Base-by-base conservation (phyloP, 163 green algal genomes). In the Scenedesmus sp. region DNA sequence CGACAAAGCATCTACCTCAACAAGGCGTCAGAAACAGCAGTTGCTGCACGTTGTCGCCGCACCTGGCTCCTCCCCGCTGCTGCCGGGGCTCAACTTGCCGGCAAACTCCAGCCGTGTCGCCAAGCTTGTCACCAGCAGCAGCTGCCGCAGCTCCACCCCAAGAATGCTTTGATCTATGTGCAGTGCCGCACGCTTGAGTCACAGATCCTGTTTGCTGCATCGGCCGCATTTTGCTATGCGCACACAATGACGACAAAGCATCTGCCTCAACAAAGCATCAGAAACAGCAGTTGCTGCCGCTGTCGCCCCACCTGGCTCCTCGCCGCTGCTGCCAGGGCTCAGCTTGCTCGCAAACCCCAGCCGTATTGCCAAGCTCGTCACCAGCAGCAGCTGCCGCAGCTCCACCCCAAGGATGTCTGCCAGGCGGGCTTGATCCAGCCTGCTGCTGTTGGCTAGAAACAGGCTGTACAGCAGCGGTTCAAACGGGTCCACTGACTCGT, bases 61-160 rank as follows among this genome's bases (percentile, higher is more conserved):
- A 13, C 26, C 57, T 54, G 54, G 10, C 16, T 13, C 79, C 12
- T 64, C 67, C 34, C 81, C 64, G n/a, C 62, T 73, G 26, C 54
- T 86, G 9, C 81, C 81, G 46, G 54, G 9, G 4, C 9, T 92
- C 62, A 98, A 87, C 2, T 96, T 95, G 0, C 93, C 96, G 18
- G 96, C 97, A 94, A 99, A 99, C 52, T 97, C 97, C 54, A 99
- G 96, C 54, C 97, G 95, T 91, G 96, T 97, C 6, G 98, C 98
- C 26, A 99, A 90, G 0, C 94, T 97, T 57, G 99, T 96, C 10
- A 97, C 97, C 10, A 96, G 57, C 90, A 83, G 55, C 64, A 96
- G 94, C 67, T 96, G 94, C 34, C 88, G 26, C 84, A 98, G 87
- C 20, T 95, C 88, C 86, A 97, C 95, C 26, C 94, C 92, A 26